Evolutionary conservation across 1,284 basidiomycete species (phyloP).

Genomic region (Calocybe gambosa): DNA sequence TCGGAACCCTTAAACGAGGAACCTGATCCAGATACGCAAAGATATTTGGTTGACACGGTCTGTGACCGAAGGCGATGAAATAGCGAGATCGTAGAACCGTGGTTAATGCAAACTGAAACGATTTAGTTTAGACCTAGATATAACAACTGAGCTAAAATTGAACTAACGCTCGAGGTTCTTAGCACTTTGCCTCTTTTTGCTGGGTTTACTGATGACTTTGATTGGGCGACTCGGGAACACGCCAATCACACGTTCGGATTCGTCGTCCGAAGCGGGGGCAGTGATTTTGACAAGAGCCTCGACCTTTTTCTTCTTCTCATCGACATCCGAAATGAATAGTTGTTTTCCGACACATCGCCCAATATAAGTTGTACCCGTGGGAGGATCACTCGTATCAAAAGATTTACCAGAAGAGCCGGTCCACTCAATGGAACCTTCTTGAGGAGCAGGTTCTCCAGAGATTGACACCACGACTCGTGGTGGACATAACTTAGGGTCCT

Average conservation of each 20-base stretch:
- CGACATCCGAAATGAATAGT: constrained; percentile 85
- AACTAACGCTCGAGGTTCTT: constrained; percentile 88
- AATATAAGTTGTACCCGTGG: constrained; percentile 73
- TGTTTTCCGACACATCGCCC: constrained; percentile 88
- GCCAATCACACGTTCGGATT: constrained; percentile 76
- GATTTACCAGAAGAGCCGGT: constrained; percentile 74
- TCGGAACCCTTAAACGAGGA: constrained; percentile 89
- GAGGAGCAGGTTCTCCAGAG: constrained; percentile 81
- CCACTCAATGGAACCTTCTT: constrained; percentile 83
- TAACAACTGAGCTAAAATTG: constrained; percentile 13
- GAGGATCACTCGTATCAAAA: constrained; percentile 77
- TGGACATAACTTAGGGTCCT: constrained; percentile 68
- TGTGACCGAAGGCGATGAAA: constrained; percentile 94
- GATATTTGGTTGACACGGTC: constrained; percentile 92
- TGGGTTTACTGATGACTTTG: constrained; percentile 95
- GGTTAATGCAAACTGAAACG: constrained; percentile 80
- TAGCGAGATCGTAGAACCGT: constrained; percentile 91
- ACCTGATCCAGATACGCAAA: constrained; percentile 88
- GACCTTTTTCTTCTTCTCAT: constrained; percentile 88
- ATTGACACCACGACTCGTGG: constrained; percentile 87
- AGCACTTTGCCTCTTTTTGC: constrained; percentile 91
- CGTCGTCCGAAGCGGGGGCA: constrained; percentile 73
- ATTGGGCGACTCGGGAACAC: constrained; percentile 88
- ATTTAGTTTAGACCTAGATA: constrained; percentile 4
- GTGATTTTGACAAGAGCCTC: constrained; percentile 87